Percentiles rank a stretch among this genome's conserved stretches.
phyloP scores from a whole-genome alignment of 805 yeast genomes.

The Maudiozyma barnettii region DNA sequence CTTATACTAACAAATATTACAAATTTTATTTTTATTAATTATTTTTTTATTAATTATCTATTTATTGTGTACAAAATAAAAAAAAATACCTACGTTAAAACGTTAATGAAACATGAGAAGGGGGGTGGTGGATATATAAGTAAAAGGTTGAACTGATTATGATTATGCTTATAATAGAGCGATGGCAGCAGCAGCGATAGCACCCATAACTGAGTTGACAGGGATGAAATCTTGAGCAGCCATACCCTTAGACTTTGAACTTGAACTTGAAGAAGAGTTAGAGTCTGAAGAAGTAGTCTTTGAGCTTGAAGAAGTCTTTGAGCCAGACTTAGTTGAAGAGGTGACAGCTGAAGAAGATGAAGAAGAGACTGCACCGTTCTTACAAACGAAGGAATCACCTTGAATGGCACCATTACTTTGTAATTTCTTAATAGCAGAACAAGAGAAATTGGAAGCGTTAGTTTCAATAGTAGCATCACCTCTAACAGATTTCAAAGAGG shows the following conservation, averaged over 20 bases:
- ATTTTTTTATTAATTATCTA: too few species aligned
- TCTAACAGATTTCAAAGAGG: slow-evolving; percentile 62
- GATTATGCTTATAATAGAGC: slow-evolving; percentile 36
- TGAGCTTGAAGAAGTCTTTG: slow-evolving; percentile 12
- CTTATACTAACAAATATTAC: not conserved
- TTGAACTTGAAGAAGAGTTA: slow-evolving; percentile 11
- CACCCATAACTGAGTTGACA: slow-evolving; percentile 38
- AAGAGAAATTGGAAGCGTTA: slow-evolving; percentile 61
- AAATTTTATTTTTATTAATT: too few species aligned
- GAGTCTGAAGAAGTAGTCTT: slow-evolving; percentile 10
- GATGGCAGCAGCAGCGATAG: slow-evolving; percentile 40
- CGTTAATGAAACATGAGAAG: too few species aligned
- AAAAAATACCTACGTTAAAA: too few species aligned
- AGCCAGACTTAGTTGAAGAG: slow-evolving; percentile 12
- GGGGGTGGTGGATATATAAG: not conserved
- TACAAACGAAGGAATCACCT: slow-evolving; percentile 81
- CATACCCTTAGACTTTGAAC: slow-evolving; percentile 26
- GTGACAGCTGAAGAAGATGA: slow-evolving; percentile 25
- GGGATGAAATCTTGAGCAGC: slow-evolving; percentile 28
- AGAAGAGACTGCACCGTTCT: slow-evolving; percentile 47
- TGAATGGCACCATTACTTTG: slow-evolving; percentile 74
- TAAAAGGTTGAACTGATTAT: too few species aligned
- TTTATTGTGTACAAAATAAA: too few species aligned
- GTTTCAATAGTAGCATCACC: slow-evolving; percentile 89
- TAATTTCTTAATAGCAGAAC: slow-evolving; percentile 63